A percentile compares a stretch with the other conserved stretches of the same genome.
Evolutionary conservation across 2,329 filamentous ascomycete species (phyloP).

Genomic region (Xylariaceae sp.): DNA sequence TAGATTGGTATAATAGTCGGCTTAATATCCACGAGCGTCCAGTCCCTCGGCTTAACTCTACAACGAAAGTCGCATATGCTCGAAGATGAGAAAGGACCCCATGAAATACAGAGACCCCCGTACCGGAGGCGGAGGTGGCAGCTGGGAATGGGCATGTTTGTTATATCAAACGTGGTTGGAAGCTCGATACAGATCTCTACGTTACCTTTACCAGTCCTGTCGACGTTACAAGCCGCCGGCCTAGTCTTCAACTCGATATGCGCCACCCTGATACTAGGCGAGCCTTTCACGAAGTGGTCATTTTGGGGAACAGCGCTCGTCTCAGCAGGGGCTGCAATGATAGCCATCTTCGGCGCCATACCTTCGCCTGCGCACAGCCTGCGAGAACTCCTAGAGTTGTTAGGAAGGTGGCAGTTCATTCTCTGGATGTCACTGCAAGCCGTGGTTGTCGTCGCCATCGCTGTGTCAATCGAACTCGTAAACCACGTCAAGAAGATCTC

Average conservation of each 20-base stretch:
- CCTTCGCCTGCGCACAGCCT: conserved; percentile 90
- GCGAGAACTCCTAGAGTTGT: conserved; percentile 77
- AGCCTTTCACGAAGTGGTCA: conserved; percentile 95
- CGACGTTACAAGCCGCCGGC: conserved; percentile 92
- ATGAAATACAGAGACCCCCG: conserved; percentile 81
- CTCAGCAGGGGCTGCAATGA: conserved; percentile 85
- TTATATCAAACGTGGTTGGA: conserved; percentile 90
- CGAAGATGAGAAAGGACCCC: conserved; percentile 88
- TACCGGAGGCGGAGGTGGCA: conserved; percentile 94
- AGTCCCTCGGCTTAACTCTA: conserved; percentile 92
- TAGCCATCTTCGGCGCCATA: conserved; percentile 92
- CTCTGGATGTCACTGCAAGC: conserved; percentile 87
- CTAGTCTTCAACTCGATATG: conserved; percentile 99
- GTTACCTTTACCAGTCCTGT: conserved; percentile 89
- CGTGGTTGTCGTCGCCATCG: conserved; percentile 72
- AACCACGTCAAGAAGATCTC: conserved; percentile 59
- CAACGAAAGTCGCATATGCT: conserved; percentile 98
- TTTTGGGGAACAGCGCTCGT: conserved; percentile 88
- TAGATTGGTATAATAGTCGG: conserved; percentile 94
- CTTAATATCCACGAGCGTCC: conserved; percentile 89
- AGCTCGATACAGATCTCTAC: conserved; percentile 98
- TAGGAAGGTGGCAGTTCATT: conserved; percentile 78
- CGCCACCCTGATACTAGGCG: conserved; percentile 88
- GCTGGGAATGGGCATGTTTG: conserved; percentile 96
- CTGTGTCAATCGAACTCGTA: conserved; percentile 66